phyloP scores from a whole-genome alignment of 768 basidiomycete genomes.

The Serendipita sp. region DNA sequence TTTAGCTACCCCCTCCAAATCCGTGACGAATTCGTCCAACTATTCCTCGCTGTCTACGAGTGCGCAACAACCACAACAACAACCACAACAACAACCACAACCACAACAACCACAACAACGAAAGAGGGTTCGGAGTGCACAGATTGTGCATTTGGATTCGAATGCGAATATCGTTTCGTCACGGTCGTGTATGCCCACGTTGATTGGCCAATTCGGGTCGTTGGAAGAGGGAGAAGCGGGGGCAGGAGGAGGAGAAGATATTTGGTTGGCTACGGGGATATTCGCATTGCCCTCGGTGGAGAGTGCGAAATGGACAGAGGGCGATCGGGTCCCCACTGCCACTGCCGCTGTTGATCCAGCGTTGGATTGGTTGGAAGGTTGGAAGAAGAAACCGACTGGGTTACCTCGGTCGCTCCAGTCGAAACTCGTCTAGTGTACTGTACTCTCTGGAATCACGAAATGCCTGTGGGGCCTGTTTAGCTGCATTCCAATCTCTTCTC shows the following conservation, averaged over 20 bases:
- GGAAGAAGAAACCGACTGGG: not conserved
- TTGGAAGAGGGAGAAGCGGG: slow-evolving; percentile 25
- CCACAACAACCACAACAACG: not conserved
- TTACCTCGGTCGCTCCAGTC: not conserved
- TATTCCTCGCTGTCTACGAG: not conserved
- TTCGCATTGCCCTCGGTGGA: slow-evolving; percentile 35
- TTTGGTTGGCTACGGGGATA: slow-evolving; percentile 50
- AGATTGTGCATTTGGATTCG: slow-evolving; percentile 48
- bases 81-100: no score
- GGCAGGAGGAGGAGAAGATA: slow-evolving; percentile 22
- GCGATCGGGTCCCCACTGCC: not conserved
- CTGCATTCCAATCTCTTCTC: no score
- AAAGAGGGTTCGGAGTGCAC: slow-evolving; percentile 17
- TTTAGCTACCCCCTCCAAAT: no score
- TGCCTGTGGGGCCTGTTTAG: no score
- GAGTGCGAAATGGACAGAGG: slow-evolving; percentile 7
- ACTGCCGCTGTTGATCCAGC: not conserved
- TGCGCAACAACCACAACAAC: no score
- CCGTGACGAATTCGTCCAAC: not conserved
- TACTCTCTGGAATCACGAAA: no score
- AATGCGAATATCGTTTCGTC: slow-evolving; percentile 57
- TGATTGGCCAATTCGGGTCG: slow-evolving; percentile 23
- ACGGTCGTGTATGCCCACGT: slow-evolving; percentile 49
- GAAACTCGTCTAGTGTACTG: not conserved
- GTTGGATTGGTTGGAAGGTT: not conserved